Percentiles rank a stretch among this genome's conserved stretches.
phyloP scores from a whole-genome alignment of 192 early-diverging fungal species.

The Coemansia sp. region DNA sequence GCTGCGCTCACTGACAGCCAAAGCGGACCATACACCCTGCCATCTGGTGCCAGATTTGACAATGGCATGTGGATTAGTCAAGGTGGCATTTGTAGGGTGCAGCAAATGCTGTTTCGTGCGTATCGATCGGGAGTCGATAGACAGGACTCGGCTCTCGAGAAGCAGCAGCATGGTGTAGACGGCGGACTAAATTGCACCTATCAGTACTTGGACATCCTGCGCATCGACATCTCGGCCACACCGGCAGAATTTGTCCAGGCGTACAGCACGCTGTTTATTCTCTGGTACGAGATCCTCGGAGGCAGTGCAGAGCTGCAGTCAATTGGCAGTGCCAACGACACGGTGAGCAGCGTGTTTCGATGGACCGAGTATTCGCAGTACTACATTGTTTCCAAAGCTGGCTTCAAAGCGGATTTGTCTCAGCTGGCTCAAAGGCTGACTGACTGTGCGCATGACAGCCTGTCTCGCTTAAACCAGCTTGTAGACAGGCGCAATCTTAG shows the following conservation, averaged over 20 bases:
- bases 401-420: slow-evolving; percentile 13
- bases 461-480: slow-evolving; percentile 13
- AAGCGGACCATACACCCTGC: background rate
- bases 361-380: slow-evolving; percentile 44
- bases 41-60: slow-evolving; percentile 33
- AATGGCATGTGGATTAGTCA: slow-evolving; percentile 38
- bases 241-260: slow-evolving; percentile 39
- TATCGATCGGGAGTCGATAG: background rate
- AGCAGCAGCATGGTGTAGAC: background rate
- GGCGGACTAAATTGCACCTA: background rate
- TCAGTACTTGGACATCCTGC: slow-evolving; percentile 25
- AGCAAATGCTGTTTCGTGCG: slow-evolving; percentile 5
- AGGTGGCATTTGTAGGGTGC: slow-evolving; percentile 28
- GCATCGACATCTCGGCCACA: slow-evolving; percentile 23
- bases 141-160: background rate
- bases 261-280: slow-evolving; percentile 26
- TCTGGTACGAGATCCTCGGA: slow-evolving; percentile 21
- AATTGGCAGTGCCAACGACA: background rate
- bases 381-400: background rate
- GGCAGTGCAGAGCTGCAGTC: background rate
- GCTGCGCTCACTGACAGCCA: background rate
- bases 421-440: slow-evolving; percentile 13
- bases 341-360: slow-evolving; percentile 16
- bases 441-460: background rate
- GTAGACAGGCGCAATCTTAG: background rate